Conservation (phyloP, 345 rosid species). For the Noccaea caerulescens region DNA sequence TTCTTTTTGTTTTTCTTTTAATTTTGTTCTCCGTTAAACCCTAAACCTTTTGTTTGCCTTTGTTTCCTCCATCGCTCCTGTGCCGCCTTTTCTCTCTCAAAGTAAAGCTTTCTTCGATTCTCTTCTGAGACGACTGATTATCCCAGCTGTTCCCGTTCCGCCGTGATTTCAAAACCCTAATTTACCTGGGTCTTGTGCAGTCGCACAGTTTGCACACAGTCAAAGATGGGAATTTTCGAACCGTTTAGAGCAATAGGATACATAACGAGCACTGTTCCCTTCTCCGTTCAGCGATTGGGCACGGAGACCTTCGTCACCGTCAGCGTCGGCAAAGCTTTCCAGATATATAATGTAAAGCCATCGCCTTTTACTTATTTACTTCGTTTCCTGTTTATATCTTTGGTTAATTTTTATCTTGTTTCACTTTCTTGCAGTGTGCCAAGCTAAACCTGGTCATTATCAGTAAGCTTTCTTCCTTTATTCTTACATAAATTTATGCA, state of each 20-base stretch:
- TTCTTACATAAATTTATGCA: neutral
- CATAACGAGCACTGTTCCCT: constrained; percentile 79
- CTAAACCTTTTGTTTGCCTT: constrained; percentile 8
- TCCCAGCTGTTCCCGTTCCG: neutral
- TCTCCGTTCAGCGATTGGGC: constrained; percentile 86
- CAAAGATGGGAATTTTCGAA: constrained; percentile 86
- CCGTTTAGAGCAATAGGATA: constrained; percentile 90
- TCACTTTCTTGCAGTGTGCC: constrained; percentile 65
- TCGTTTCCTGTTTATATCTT: neutral
- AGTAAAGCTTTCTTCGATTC: neutral
- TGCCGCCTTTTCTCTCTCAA: constrained; percentile 26
- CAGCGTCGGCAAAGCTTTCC: constrained; percentile 91
- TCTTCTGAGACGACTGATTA: neutral
- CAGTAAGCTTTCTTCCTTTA: constrained; percentile 48
- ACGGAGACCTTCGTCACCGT: constrained; percentile 92
- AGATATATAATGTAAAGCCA: constrained; percentile 65
- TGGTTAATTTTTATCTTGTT: neutral
- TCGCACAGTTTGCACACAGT: neutral
- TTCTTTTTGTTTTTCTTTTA: neutral
- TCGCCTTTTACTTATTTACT: neutral
- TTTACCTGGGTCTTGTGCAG: neutral
- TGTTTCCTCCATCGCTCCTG: neutral
- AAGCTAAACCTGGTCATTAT: constrained; percentile 78
- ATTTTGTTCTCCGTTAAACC: constrained; percentile 17
- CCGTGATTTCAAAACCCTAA: constrained; percentile 9